Conservation (phyloP, 164 flowering plant species). For the Saururus chinensis region DNA sequence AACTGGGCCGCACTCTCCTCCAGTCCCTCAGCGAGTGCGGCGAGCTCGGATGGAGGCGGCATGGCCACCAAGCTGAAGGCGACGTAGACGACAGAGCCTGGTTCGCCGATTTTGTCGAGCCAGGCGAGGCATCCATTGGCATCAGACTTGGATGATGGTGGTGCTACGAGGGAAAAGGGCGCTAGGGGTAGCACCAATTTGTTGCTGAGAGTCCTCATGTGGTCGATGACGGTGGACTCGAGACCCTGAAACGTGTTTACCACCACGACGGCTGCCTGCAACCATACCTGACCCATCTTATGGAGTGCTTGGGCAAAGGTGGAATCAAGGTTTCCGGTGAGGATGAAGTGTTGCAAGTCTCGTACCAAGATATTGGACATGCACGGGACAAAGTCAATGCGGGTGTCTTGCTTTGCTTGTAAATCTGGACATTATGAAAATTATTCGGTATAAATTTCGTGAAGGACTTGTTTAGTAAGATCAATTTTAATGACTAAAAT, state of each 20-base stretch:
- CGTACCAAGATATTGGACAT: constrained; percentile 11
- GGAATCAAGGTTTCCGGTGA: constrained; percentile 25
- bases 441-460: no score
- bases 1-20: constrained; percentile 19
- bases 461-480: no score
- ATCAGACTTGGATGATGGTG: constrained; percentile 13
- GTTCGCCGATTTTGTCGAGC: constrained; percentile 21
- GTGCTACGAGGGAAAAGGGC: constrained; percentile 20
- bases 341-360: constrained; percentile 39
- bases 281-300: constrained; percentile 24
- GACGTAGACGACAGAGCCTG: constrained; percentile 40
- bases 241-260: constrained; percentile 40
- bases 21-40: constrained; percentile 20
- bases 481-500: no score
- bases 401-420: constrained; percentile 1
- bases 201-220: constrained; percentile 24
- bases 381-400: constrained; percentile 23
- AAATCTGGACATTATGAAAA: not conserved
- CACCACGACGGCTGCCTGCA: constrained; percentile 25
- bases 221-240: constrained; percentile 15
- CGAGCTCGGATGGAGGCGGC: constrained; percentile 17
- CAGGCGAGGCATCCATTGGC: constrained; percentile 27
- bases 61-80: constrained; percentile 37
- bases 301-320: constrained; percentile 23
- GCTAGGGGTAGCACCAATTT: constrained; percentile 31